These are phyloP conservation scores for Calcarisporium arbuscula DNA, from an alignment of 2,329 filamentous ascomycete genomes.

Conservation along the genomic window DNA sequence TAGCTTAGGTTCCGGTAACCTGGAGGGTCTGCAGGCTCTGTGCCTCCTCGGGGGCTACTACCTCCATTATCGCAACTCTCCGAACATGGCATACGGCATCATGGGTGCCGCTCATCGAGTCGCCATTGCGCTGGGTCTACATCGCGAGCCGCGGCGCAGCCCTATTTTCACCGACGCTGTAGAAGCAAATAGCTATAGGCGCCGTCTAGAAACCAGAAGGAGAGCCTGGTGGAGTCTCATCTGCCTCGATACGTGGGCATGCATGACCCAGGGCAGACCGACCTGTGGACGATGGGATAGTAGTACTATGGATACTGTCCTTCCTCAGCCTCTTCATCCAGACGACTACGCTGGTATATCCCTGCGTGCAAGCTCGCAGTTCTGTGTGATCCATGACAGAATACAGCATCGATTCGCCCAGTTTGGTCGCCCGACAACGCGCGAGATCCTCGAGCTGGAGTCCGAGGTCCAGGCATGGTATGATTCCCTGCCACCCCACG, in stretches of 20 bases:
- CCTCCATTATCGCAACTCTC: conserved; percentile 70
- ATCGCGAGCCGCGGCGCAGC: conserved; percentile 46
- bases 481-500: conserved; percentile 12
- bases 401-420: conserved; percentile 24
- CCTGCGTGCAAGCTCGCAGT: conserved; percentile 18
- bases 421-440: conserved; percentile 14
- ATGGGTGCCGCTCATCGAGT: conserved; percentile 66
- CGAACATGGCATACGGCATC: conserved; percentile 69
- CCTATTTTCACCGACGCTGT: neutral
- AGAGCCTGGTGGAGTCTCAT: conserved; percentile 69
- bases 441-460: conserved; percentile 21
- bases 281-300: conserved; percentile 58
- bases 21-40: conserved; percentile 68
- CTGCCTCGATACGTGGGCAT: conserved; percentile 68
- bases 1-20: conserved; percentile 51
- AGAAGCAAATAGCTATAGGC: neutral
- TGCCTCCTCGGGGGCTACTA: conserved; percentile 70
- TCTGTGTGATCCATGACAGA: conserved; percentile 23
- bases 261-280: conserved; percentile 63
- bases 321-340: conserved; percentile 14
- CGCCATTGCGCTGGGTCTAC: conserved; percentile 67
- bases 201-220: conserved; percentile 6
- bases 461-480: conserved; percentile 21
- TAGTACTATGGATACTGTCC: conserved; percentile 22
- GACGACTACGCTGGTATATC: conserved; percentile 20